A percentile compares a stretch with the other conserved stretches of the same genome.
These are phyloP conservation scores for Solanum dulcamara DNA, from an alignment of 257 asterid genomes.

Conservation along the genomic window DNA sequence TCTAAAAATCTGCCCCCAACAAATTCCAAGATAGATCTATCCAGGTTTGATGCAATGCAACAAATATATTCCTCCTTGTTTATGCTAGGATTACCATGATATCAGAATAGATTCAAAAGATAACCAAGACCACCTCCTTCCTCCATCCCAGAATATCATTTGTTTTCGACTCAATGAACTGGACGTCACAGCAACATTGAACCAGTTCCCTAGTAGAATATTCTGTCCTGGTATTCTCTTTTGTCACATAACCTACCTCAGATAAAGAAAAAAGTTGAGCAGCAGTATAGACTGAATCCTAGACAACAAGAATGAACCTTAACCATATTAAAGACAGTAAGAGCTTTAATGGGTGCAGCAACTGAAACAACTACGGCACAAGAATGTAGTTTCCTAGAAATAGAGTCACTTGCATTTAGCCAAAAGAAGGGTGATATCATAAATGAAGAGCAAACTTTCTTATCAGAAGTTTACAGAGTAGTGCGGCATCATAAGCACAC, in stretches of 20 bases:
- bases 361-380: background rate
- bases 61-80: background rate
- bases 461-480: conserved; percentile 27
- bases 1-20: background rate
- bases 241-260: background rate
- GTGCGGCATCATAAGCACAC: conserved; percentile 26
- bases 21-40: background rate
- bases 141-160: background rate
- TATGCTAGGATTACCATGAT: background rate
- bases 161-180: background rate
- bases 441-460: background rate
- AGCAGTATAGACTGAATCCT: background rate
- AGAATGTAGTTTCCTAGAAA: background rate
- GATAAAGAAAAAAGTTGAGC: background rate
- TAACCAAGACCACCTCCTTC: background rate
- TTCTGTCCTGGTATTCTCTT: background rate
- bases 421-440: background rate
- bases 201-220: background rate
- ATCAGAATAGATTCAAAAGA: background rate
- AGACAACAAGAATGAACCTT: background rate
- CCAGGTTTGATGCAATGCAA: background rate
- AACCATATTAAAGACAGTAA: background rate
- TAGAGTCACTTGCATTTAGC: background rate
- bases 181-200: background rate
- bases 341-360: background rate